Evolutionary conservation across 441 rosid species (phyloP).

Genomic region (Cnidoscolus chayamansa): DNA sequence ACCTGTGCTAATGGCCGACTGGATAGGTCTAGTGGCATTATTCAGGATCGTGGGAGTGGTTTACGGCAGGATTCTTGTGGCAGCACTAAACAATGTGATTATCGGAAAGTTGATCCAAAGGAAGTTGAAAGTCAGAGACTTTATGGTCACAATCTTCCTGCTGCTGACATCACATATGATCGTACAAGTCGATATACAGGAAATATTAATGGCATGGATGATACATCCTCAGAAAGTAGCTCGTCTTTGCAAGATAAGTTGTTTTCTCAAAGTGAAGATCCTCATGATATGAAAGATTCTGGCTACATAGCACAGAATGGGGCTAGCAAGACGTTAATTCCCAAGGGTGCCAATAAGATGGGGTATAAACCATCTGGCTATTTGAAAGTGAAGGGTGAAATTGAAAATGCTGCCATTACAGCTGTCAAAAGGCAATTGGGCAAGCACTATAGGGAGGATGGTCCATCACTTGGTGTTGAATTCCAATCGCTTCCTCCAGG

Average conservation of each 20-base stretch:
- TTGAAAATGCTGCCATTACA: slow-evolving; percentile 68
- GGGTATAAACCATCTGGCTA: slow-evolving; percentile 75
- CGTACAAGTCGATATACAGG: slow-evolving; percentile 37
- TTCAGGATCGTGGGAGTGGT: slow-evolving; percentile 79
- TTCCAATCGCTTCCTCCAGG: slow-evolving; percentile 83
- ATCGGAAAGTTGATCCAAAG: slow-evolving; percentile 51
- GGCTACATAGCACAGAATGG: slow-evolving; percentile 38
- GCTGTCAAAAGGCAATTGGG: slow-evolving; percentile 87
- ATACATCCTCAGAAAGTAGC: slow-evolving; percentile 72
- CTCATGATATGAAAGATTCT: slow-evolving; percentile 39
- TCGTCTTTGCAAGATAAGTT: slow-evolving; percentile 57
- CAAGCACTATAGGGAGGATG: slow-evolving; percentile 67
- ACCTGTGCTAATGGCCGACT: slow-evolving; percentile 53
- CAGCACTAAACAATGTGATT: slow-evolving; percentile 76
- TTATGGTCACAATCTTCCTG: slow-evolving; percentile 38
- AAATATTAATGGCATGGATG: slow-evolving; percentile 46
- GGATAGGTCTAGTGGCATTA: slow-evolving; percentile 71
- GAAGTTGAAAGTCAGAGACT: slow-evolving; percentile 85
- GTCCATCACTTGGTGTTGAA: slow-evolving; percentile 72
- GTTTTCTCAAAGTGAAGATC: slow-evolving; percentile 37
- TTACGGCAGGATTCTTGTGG: slow-evolving; percentile 87
- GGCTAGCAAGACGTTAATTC: slow-evolving; percentile 25
- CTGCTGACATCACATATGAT: slow-evolving; percentile 40
- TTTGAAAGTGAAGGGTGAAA: slow-evolving; percentile 69
- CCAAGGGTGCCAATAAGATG: slow-evolving; percentile 38